Percentiles rank a stretch among this genome's conserved stretches.
Evolutionary conservation across 2,329 filamentous ascomycete species (phyloP).

Genomic region (Ophiostoma sp.): DNA sequence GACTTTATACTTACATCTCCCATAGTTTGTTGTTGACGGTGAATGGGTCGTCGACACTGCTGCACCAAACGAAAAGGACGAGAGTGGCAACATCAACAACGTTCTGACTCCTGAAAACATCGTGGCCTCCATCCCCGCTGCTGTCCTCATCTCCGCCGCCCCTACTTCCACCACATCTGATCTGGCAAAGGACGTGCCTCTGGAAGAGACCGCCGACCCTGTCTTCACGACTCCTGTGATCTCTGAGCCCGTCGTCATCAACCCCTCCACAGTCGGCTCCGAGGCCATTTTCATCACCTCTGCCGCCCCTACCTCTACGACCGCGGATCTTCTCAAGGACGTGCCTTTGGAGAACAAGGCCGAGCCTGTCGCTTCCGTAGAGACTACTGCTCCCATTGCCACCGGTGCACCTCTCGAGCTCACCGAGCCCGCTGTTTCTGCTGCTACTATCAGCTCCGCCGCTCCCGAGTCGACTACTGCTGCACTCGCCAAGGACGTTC

Average conservation of each 20-base stretch:
- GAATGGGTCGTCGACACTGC: conserved; percentile 79
- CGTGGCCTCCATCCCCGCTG: conserved; percentile 41
- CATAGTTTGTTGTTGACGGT: conserved; percentile 89
- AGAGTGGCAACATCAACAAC: conserved; percentile 85
- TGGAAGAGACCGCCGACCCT: conserved; percentile 40
- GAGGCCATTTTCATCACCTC: conserved; percentile 52
- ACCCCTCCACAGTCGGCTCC: conserved; percentile 26
- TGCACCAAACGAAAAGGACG: conserved; percentile 76
- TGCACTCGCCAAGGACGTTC: conserved; percentile 44
- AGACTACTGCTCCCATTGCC: not conserved
- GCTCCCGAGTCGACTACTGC: conserved; percentile 16
- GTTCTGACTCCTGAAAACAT: conserved; percentile 74
- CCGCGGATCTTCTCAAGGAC: conserved; percentile 40
- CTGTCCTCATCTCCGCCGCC: conserved; percentile 58
- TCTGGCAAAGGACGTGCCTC: conserved; percentile 49
- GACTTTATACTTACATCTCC: not conserved
- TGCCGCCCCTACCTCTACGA: conserved; percentile 62
- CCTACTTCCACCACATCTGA: conserved; percentile 59
- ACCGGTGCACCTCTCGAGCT: not conserved
- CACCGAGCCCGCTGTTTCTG: conserved; percentile 31
- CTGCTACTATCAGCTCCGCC: conserved; percentile 29
- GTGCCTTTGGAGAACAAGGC: conserved; percentile 52
- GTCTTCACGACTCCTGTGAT: not conserved
- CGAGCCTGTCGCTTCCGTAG: not conserved
- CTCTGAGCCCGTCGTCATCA: not conserved